These are phyloP conservation scores for Mycena amicta DNA, from an alignment of 768 basidiomycete species.

Conservation along the genomic window DNA sequence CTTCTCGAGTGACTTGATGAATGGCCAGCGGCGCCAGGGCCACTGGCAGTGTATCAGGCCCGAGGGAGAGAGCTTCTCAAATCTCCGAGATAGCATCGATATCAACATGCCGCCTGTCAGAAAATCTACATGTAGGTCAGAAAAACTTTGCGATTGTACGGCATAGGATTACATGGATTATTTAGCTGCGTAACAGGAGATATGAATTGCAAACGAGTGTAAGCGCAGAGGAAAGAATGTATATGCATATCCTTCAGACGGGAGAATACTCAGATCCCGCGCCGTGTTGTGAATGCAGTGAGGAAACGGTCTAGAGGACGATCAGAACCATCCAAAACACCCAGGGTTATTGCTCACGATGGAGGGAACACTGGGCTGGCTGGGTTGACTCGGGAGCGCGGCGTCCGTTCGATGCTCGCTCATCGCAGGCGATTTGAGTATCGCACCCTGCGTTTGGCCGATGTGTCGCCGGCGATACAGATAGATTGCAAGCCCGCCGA, in stretches of 20 bases:
- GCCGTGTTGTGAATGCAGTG: slow-evolving; percentile 9
- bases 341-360: background rate
- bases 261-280: background rate
- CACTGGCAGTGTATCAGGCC: too few relatives aligned
- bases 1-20: too few relatives aligned
- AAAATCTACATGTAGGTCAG: too few relatives aligned
- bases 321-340: background rate
- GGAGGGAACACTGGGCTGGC: background rate
- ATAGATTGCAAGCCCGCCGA: slow-evolving; percentile 32
- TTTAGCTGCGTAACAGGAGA: background rate
- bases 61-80: too few relatives aligned
- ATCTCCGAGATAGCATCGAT: too few relatives aligned
- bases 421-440: slow-evolving; percentile 30
- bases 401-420: slow-evolving; percentile 10
- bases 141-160: too few relatives aligned
- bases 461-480: slow-evolving; percentile 8
- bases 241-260: too few relatives aligned
- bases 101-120: too few relatives aligned
- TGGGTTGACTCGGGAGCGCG: background rate
- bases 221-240: background rate
- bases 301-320: background rate
- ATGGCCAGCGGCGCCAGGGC: too few relatives aligned
- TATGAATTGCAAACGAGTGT: background rate
- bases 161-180: background rate
- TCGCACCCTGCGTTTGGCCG: slow-evolving; percentile 10